A percentile compares a stretch with the other conserved stretches of the same genome.
phyloP scores from a whole-genome alignment of 805 yeast species.

The Cyberlindnera maritima region DNA sequence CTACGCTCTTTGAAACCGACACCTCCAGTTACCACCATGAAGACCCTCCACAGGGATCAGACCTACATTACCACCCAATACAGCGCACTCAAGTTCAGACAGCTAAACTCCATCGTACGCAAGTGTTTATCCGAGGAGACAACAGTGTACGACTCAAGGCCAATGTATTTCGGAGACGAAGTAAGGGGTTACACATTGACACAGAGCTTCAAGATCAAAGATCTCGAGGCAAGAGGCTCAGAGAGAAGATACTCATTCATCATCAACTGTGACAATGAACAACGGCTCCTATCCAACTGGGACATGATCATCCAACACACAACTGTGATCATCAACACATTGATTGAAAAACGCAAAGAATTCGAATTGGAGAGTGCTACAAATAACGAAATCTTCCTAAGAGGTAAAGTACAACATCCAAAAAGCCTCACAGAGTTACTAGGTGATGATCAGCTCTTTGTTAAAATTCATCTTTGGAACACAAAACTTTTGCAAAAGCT shows the following conservation, averaged over 20 bases:
- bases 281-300: slow-evolving; percentile 54
- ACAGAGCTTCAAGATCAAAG: slow-evolving; percentile 59
- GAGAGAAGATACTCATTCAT: slow-evolving; percentile 65
- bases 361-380: slow-evolving; percentile 28
- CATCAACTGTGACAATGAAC: slow-evolving; percentile 54
- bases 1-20: slow-evolving; percentile 17
- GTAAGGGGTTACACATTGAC: slow-evolving; percentile 57
- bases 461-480: slow-evolving; percentile 65
- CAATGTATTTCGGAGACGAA: slow-evolving; percentile 63
- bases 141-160: slow-evolving; percentile 53
- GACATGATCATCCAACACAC: slow-evolving; percentile 43
- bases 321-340: slow-evolving; percentile 37
- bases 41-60: slow-evolving; percentile 20
- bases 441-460: slow-evolving; percentile 50
- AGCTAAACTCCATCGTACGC: slow-evolving; percentile 58
- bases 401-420: slow-evolving; percentile 55
- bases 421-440: slow-evolving; percentile 53
- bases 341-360: slow-evolving; percentile 32
- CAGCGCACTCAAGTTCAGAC: slow-evolving; percentile 51
- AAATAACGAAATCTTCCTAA: slow-evolving; percentile 47
- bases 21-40: slow-evolving; percentile 36
- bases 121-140: slow-evolving; percentile 68
- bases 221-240: slow-evolving; percentile 68
- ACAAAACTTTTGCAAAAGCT: slow-evolving; percentile 44
- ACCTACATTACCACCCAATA: slow-evolving; percentile 57